A percentile compares a stretch with the other conserved stretches of the same genome.
These are phyloP conservation scores for Rubia yunnanensis DNA, from an alignment of 257 asterid species.

Conservation along the genomic window DNA sequence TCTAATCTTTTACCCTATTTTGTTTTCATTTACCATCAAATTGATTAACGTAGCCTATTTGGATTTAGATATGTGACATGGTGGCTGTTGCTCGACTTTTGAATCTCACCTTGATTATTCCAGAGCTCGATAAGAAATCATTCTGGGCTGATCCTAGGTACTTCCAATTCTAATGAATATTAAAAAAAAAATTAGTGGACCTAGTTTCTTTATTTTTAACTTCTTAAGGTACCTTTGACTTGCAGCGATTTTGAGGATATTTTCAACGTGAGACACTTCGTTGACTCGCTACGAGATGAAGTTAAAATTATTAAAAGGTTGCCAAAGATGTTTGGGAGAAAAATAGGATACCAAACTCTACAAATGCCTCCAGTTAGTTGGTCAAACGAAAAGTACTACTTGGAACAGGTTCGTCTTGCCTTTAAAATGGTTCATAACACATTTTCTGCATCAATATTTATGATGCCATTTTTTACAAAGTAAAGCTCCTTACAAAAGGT, in stretches of 20 bases:
- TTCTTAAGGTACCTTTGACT: conserved; percentile 9
- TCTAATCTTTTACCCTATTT: conserved; percentile 5
- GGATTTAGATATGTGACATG: conserved; percentile 92
- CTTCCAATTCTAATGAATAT: conserved; percentile 9
- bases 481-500: background rate
- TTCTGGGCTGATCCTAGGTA: conserved; percentile 99
- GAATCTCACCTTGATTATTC: conserved; percentile 87
- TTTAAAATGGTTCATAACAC: conserved; percentile 4
- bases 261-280: conserved; percentile 76
- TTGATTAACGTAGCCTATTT: conserved; percentile 19
- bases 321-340: conserved; percentile 63
- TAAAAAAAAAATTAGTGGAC: background rate
- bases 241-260: conserved; percentile 81
- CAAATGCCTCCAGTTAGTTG: conserved; percentile 94
- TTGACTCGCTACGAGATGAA: conserved; percentile 80
- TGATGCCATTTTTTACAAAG: background rate
- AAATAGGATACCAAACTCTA: conserved; percentile 54
- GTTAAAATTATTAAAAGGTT: conserved; percentile 67
- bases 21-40: conserved; percentile 1
- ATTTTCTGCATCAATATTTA: conserved; percentile 4
- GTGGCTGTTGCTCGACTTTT: conserved; percentile 80
- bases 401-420: conserved; percentile 60
- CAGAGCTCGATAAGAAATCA: conserved; percentile 92
- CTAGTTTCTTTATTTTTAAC: conserved; percentile 2
- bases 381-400: conserved; percentile 86